Conservation (phyloP, 1,284 basidiomycete species). For the Lignosus rhinocerotis region DNA sequence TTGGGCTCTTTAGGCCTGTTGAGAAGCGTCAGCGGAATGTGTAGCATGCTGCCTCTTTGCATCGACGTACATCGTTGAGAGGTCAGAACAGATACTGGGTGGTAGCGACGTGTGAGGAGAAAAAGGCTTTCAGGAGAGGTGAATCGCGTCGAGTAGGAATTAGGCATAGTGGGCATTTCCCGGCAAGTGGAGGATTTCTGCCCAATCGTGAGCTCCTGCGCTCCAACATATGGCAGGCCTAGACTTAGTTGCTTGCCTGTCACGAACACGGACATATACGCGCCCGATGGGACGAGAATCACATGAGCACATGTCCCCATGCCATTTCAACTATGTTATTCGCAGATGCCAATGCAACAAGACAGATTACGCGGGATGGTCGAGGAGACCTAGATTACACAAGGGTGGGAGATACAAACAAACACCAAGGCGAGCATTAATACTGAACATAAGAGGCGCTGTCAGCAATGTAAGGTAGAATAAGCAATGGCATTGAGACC, state of each 20-base stretch:
- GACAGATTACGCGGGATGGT: not conserved
- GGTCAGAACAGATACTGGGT: not conserved
- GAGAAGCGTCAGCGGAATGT: not conserved
- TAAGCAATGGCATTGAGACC: not conserved
- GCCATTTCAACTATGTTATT: too few species aligned
- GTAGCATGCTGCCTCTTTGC: not conserved
- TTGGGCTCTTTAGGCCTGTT: constrained; percentile 18
- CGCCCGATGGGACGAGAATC: too few species aligned
- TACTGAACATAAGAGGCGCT: not conserved
- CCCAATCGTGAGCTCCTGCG: not conserved
- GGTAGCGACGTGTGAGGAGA: not conserved
- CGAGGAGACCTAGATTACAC: constrained; percentile 11
- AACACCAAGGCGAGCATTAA: not conserved
- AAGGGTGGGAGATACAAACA: constrained; percentile 4
- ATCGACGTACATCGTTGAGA: not conserved
- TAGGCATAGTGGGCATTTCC: too few species aligned
- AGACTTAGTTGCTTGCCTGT: too few species aligned
- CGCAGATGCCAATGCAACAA: not conserved
- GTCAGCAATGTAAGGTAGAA: not conserved
- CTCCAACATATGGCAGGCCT: not conserved
- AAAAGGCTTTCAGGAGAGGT: not conserved
- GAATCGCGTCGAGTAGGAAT: not conserved
- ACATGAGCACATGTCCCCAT: too few species aligned
- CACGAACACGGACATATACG: not conserved
- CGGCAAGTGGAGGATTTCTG: not conserved